These are phyloP conservation scores for Sporobolomyces pararoseus DNA, from an alignment of 768 basidiomycete genomes.

Conservation along the genomic window DNA sequence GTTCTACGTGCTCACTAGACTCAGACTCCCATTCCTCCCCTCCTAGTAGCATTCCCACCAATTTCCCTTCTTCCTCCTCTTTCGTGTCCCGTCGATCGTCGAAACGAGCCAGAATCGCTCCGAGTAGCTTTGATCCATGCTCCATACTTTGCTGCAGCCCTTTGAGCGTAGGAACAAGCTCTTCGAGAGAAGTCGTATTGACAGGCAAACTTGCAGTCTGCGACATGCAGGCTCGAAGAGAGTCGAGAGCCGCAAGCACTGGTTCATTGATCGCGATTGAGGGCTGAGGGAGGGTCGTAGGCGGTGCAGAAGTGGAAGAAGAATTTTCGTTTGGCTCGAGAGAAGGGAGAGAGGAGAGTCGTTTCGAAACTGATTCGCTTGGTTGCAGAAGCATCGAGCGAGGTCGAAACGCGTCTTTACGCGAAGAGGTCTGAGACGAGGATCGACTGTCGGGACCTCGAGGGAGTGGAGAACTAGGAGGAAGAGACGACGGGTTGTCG, in stretches of 20 bases:
- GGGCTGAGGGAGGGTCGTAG: no score
- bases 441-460: neutral
- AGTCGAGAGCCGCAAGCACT: neutral
- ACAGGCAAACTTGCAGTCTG: neutral
- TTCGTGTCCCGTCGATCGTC: neutral
- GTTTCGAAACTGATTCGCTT: neutral
- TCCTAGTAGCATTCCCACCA: neutral
- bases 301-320: no score
- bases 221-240: neutral
- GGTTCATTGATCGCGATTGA: no score
- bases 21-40: neutral
- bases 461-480: neutral
- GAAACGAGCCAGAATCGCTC: constrained; percentile 27
- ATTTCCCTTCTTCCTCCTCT: neutral
- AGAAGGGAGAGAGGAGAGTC: neutral
- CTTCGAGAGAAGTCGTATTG: neutral
- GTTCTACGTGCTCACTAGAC: no score
- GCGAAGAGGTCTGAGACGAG: neutral
- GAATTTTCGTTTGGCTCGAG: neutral
- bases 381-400: neutral
- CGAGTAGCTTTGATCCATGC: constrained; percentile 41
- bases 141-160: constrained; percentile 57
- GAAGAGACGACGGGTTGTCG: neutral
- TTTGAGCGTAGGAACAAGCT: constrained; percentile 46
- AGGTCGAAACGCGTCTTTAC: neutral